phyloP scores from a whole-genome alignment of 208 protist species.

The Crithidia bombi region DNA sequence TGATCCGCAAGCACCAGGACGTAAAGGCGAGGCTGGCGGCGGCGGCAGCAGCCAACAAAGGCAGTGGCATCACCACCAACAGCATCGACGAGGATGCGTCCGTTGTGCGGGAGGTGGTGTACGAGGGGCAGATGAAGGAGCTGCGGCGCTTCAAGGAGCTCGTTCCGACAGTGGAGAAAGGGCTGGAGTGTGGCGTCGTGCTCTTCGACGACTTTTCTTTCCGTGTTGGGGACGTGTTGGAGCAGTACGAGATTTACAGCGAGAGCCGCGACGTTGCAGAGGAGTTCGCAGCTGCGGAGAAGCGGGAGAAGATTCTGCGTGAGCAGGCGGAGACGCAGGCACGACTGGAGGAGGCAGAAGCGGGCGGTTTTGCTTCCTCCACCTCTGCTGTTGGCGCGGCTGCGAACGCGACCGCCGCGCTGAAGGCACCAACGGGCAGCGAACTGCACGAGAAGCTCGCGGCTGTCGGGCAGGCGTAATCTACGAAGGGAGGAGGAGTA shows the following conservation, averaged over 20 bases:
- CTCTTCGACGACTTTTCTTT: constrained; percentile 90
- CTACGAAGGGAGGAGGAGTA: neutral
- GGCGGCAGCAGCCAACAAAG: constrained; percentile 6
- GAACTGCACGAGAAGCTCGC: constrained; percentile 38
- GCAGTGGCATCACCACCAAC: constrained; percentile 1
- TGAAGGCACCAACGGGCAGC: neutral
- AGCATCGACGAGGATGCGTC: constrained; percentile 37
- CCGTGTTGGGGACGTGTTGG: constrained; percentile 70
- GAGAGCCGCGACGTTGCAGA: constrained; percentile 81
- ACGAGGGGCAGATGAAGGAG: constrained; percentile 88
- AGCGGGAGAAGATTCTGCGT: constrained; percentile 67
- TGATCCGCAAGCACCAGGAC: constrained; percentile 56
- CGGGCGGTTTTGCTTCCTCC: neutral
- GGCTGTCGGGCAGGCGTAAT: constrained; percentile 2
- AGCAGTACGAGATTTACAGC: constrained; percentile 81
- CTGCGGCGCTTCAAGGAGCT: constrained; percentile 90
- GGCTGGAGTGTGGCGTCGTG: constrained; percentile 90
- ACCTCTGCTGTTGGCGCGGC: neutral
- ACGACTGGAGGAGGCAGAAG: constrained; percentile 28
- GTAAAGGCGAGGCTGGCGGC: constrained; percentile 25
- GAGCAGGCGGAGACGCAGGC: constrained; percentile 62
- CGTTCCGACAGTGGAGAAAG: constrained; percentile 82
- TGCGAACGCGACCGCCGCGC: neutral
- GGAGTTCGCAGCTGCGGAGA: constrained; percentile 74
- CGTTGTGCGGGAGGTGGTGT: constrained; percentile 65